Evolutionary conservation across 306 rosid genomes (phyloP).

Genomic region (Cucumis melo): DNA sequence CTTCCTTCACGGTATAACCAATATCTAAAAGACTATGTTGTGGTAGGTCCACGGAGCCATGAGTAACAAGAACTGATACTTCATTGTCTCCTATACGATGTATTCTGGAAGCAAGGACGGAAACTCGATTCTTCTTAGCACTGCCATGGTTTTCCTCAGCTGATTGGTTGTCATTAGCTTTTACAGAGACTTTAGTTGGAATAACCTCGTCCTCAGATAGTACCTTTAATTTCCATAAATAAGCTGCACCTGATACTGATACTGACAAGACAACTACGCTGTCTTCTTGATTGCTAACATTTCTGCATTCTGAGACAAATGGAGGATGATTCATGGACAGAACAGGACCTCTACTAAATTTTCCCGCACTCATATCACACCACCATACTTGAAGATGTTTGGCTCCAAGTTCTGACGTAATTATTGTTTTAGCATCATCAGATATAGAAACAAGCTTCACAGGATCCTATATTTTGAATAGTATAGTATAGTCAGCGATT

Average conservation of each 20-base stretch:
- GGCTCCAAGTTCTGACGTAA: slow-evolving; percentile 30
- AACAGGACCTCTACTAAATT: slow-evolving; percentile 26
- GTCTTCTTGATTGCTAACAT: slow-evolving; percentile 23
- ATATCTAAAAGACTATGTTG: slow-evolving; percentile 24
- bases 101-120: slow-evolving; percentile 31
- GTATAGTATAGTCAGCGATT: neutral
- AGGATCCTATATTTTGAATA: slow-evolving; percentile 14
- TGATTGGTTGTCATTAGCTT: slow-evolving; percentile 13
- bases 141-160: slow-evolving; percentile 17
- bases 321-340: slow-evolving; percentile 36
- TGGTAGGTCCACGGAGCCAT: slow-evolving; percentile 40
- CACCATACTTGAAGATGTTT: slow-evolving; percentile 46
- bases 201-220: slow-evolving; percentile 19
- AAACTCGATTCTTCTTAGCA: slow-evolving; percentile 19
- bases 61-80: slow-evolving; percentile 23
- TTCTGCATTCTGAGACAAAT: slow-evolving; percentile 25
- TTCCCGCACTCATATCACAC: slow-evolving; percentile 28
- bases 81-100: slow-evolving; percentile 16
- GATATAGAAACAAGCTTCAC: slow-evolving; percentile 25
- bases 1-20: slow-evolving; percentile 7
- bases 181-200: slow-evolving; percentile 22
- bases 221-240: slow-evolving; percentile 26
- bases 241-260: slow-evolving; percentile 20
- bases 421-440: slow-evolving; percentile 27
- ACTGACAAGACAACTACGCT: slow-evolving; percentile 23